Percentiles rank a stretch among this genome's conserved stretches.
phyloP scores from a whole-genome alignment of 1,284 basidiomycete species.

The Ceratorhiza oryzae-sativae region DNA sequence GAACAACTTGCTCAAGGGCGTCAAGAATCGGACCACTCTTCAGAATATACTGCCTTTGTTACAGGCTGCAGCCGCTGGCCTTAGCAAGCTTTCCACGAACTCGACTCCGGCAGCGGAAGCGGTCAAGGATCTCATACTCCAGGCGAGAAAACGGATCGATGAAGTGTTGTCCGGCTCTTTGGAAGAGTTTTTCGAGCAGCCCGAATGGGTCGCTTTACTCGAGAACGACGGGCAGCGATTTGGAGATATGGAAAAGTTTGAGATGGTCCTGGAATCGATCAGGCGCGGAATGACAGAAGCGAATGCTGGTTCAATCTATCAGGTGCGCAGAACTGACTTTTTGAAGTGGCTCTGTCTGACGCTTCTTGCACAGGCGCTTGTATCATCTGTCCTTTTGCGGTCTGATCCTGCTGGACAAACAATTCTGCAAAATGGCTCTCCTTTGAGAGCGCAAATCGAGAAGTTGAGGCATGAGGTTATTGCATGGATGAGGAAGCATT shows the following conservation, averaged over 20 bases:
- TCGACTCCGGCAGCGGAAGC: conserved; percentile 55
- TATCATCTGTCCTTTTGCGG: conserved; percentile 74
- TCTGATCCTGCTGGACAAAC: conserved; percentile 67
- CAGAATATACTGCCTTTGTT: conserved; percentile 71
- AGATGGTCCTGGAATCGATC: conserved; percentile 71
- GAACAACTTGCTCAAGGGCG: conserved; percentile 71
- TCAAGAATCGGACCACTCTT: conserved; percentile 70
- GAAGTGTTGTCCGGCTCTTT: conserved; percentile 66
- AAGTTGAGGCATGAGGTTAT: conserved; percentile 72
- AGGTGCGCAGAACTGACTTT: conserved; percentile 57
- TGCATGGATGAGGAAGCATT: conserved; percentile 65
- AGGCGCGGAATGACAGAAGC: conserved; percentile 64
- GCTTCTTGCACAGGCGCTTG: conserved; percentile 62
- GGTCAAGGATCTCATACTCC: conserved; percentile 67
- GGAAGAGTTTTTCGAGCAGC: conserved; percentile 67
- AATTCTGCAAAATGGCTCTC: conserved; percentile 69
- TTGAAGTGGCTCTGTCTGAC: not conserved
- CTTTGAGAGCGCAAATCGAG: conserved; percentile 73
- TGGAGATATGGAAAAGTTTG: conserved; percentile 74
- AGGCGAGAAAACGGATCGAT: conserved; percentile 66
- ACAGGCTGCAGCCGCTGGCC: conserved; percentile 69
- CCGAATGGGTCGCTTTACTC: conserved; percentile 76
- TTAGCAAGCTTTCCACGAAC: conserved; percentile 51
- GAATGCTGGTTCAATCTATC: conserved; percentile 73
- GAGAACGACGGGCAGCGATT: conserved; percentile 72